phyloP scores from a whole-genome alignment of 2,329 filamentous ascomycete genomes.

The Hyphodiscus sp. region DNA sequence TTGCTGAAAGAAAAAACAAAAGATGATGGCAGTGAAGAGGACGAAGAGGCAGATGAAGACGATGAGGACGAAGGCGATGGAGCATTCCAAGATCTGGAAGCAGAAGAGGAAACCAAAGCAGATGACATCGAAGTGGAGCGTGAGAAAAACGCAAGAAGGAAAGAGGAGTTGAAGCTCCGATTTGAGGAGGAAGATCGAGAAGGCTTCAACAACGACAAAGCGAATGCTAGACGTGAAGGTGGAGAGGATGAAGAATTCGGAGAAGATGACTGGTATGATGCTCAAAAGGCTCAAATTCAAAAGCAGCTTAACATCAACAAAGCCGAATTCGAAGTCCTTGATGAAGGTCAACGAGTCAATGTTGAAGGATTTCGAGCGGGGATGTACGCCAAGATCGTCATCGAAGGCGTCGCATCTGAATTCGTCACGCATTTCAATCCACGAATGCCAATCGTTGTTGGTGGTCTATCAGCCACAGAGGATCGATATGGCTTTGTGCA shows the following conservation, averaged over 20 bases:
- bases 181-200: slow-evolving; percentile 99
- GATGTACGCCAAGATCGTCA: slow-evolving; percentile 84
- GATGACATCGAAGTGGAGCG: slow-evolving; percentile 73
- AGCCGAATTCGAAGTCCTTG: slow-evolving; percentile 81
- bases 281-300: slow-evolving; percentile 88
- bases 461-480: slow-evolving; percentile 88
- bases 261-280: slow-evolving; percentile 98
- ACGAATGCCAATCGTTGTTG: slow-evolving; percentile 76
- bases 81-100: slow-evolving; percentile 80
- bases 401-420: slow-evolving; percentile 85
- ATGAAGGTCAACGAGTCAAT: slow-evolving; percentile 72
- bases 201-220: slow-evolving; percentile 86
- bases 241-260: slow-evolving; percentile 71
- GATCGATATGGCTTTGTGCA: slow-evolving; percentile 95
- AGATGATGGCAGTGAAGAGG: slow-evolving; percentile 37
- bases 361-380: slow-evolving; percentile 90
- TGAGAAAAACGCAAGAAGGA: slow-evolving; percentile 81
- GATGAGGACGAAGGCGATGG: slow-evolving; percentile 69
- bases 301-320: slow-evolving; percentile 97
- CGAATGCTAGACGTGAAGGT: slow-evolving; percentile 64
- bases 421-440: slow-evolving; percentile 80
- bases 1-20: slow-evolving; percentile 51
- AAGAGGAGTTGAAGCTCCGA: slow-evolving; percentile 88
- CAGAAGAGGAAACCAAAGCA: slow-evolving; percentile 54
- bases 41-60: slow-evolving; percentile 39